Base-by-base conservation (phyloP, 257 asterid species). In the Capsicum pubescens region DNA sequence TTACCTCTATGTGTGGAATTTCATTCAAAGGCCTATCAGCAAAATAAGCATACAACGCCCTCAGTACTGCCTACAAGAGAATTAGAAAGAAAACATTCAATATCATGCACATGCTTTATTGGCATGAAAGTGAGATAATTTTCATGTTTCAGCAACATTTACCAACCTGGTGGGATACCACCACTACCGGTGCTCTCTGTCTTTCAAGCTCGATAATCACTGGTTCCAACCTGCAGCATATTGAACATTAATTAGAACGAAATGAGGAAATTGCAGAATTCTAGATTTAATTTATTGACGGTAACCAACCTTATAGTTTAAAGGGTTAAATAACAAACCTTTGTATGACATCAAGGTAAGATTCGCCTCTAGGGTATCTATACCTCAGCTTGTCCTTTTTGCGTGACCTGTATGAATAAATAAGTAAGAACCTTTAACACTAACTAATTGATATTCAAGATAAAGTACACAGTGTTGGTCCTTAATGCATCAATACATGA, bases 291-390 rank as follows among this genome's bases (percentile, higher is more conserved):
- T 84, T 81, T 83, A 76, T 69, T 66, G 11, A 58, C 21, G 35
- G 42, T 39, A 67, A 60, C 59, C 14, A 67, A 54, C 16, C 8
- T 32, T 21, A 14, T 68, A 66, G 8, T 19, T 3, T 36, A 15
- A 15, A 74, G 17, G 35, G 44, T 70, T 79, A 83, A 87, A 84
- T 79, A 78, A 83, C 92, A 83, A 82, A 97, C 99, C 99, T 93
- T 88, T 97, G 99, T 87, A 97, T 95, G 81, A 97, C 99, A 86
- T 97, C 99, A 86, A 97, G 95, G 87, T 97, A 97, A 84, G 99
- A 97, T 84, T 97, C 99, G 61, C 99, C 98, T 70, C 99, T 97
- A 82, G 98, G 99, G 92, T 97, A 95, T 87, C 99, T 90, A 82
- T 97, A 97, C 90, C 98, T 90, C 89, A 97, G 87, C 88, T 97